A percentile compares a stretch with the other conserved stretches of the same genome.
Conservation (phyloP, 345 rosid genomes). For the Citropsis articulata region DNA sequence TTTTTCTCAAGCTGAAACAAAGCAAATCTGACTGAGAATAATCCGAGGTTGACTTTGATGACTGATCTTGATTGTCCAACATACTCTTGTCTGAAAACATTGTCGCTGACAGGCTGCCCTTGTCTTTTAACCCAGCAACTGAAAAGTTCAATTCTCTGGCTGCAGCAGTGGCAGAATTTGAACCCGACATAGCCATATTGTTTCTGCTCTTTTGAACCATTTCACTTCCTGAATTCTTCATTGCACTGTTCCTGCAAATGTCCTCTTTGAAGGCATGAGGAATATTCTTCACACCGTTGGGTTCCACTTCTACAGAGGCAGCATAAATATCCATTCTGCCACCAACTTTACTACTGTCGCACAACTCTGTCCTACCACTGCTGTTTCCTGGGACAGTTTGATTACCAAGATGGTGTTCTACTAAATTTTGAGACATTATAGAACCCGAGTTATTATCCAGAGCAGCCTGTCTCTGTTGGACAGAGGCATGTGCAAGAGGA, state of each 20-base stretch:
- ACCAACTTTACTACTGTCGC: neutral
- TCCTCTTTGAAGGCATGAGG: slow-evolving; percentile 4
- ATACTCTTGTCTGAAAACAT: neutral
- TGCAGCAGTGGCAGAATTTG: neutral
- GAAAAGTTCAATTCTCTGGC: slow-evolving; percentile 10
- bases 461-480: slow-evolving; percentile 1
- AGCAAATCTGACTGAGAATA: neutral
- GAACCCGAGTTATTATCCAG: neutral
- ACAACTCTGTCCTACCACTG: neutral
- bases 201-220: neutral
- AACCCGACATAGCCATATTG: slow-evolving; percentile 4
- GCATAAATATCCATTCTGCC: neutral
- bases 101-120: neutral
- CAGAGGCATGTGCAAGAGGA: slow-evolving; percentile 7
- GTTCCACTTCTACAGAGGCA: slow-evolving; percentile 1
- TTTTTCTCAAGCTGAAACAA: slow-evolving; percentile 7
- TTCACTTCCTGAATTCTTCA: neutral
- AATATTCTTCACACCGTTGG: neutral
- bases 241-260: neutral
- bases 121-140: neutral
- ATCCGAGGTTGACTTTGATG: slow-evolving; percentile 4
- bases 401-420: neutral
- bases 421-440: slow-evolving; percentile 3
- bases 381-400: neutral
- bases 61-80: neutral